Evolutionary conservation across 306 rosid genomes (phyloP), one percentile per base, ranked within the genome.

Genomic region (Lagenaria siceraria): DNA sequence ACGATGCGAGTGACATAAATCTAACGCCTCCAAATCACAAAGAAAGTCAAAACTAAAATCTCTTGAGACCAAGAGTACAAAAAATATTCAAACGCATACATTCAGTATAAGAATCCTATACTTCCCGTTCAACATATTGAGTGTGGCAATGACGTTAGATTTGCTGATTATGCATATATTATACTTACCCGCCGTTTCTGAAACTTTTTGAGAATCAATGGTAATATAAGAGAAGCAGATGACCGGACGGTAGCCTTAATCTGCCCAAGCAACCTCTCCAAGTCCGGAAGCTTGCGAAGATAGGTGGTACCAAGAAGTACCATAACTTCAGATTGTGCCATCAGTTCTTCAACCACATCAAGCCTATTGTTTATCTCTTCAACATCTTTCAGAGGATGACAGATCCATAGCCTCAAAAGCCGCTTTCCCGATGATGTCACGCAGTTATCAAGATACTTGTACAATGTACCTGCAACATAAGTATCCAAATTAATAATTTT

Each of bases 381-480:
- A 59, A 78, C 81, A 81, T 89, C 96, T 83, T 89, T 87, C 77
- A 88, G 85, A 0, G 97, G 98, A 86, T 89, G 97, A 84, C 98
- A 94, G 82, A 92, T 88, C 97, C 97, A 94, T 83, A 83, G 86
- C 89, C 97, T 88, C 48, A 94, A 81, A 81, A 92, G 89, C 74
- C 97, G 87, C 90, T 89, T 94, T 62, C 96, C 98, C 52, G 96
- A 85, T 78, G 95, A 83, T 63, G 98, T 92, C 73, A 90, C 70
- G 68, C 98, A 94, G 63, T 83, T 92, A 81, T 92, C 95, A 49
- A 94, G 97, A 86, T 84, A 87, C 76, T 88, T 85, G 87, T 85
- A 94, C 76, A 94, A 80, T 66, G 98, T 91, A 78, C 97, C 98
- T 94, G 85, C 83, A 86, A 77, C 21, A 62, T 82, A 77, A 68